A percentile compares a stretch with the other conserved stretches of the same genome.
These are phyloP conservation scores for Alternaria triticina DNA, from an alignment of 2,329 filamentous ascomycete genomes.

Conservation along the genomic window DNA sequence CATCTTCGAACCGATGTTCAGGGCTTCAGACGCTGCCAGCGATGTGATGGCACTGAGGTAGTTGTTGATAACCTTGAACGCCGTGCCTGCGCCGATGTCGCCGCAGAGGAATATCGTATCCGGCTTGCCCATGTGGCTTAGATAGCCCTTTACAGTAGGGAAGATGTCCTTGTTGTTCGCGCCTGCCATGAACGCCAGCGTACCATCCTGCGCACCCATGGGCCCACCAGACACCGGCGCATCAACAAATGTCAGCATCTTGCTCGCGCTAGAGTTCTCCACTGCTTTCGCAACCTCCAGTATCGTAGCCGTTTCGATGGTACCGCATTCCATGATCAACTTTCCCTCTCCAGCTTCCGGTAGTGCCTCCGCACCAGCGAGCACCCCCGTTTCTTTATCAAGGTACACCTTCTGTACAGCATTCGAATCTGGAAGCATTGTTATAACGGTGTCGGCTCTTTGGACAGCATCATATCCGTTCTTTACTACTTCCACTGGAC, in stretches of 20 bases:
- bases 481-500: constrained; percentile 44
- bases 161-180: constrained; percentile 56
- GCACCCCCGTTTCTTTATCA: constrained; percentile 49
- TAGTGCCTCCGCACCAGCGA: constrained; percentile 47
- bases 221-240: constrained; percentile 96
- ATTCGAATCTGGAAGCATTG: constrained; percentile 50
- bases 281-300: constrained; percentile 76
- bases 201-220: constrained; percentile 83
- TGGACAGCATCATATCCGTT: constrained; percentile 50
- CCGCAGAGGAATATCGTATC: constrained; percentile 81
- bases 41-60: constrained; percentile 94
- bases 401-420: constrained; percentile 52
- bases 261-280: constrained; percentile 52
- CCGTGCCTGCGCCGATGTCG: constrained; percentile 79
- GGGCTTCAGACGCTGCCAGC: constrained; percentile 69
- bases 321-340: constrained; percentile 93
- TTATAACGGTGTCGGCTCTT: constrained; percentile 50
- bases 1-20: constrained; percentile 67
- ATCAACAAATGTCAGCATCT: constrained; percentile 79
- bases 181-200: constrained; percentile 93
- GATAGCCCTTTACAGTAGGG: constrained; percentile 66
- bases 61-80: constrained; percentile 94
- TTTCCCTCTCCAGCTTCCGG: constrained; percentile 58
- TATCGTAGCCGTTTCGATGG: constrained; percentile 90
- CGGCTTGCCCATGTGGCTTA: constrained; percentile 78